These are phyloP conservation scores for Sporothrix brasiliensis DNA, from an alignment of 2,329 filamentous ascomycete species.

Conservation along the genomic window DNA sequence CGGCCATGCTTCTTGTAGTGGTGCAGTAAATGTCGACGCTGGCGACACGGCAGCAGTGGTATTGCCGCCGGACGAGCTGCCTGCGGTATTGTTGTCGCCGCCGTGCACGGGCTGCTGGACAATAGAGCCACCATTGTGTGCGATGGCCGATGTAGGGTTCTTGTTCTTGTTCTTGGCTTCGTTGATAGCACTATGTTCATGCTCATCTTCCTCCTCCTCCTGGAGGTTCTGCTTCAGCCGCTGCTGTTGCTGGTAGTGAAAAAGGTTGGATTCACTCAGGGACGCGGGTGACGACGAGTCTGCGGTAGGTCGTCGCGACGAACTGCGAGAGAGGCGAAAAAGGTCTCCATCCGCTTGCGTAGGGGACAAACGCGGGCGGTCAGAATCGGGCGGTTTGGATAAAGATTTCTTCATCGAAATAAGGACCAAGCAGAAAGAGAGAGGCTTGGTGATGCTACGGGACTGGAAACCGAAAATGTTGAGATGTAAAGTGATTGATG, in stretches of 20 bases:
- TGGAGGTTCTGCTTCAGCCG: conserved; percentile 23
- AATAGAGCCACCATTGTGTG: conserved; percentile 26
- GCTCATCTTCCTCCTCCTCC: conserved; percentile 15
- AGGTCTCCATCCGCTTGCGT: conserved; percentile 59
- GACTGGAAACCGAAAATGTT: background rate
- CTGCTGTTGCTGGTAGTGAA: conserved; percentile 20
- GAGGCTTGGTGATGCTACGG: background rate
- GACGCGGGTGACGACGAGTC: conserved; percentile 40
- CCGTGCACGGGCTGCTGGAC: background rate
- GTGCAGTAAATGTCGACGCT: conserved; percentile 47
- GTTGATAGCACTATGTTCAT: background rate
- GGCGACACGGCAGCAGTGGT: conserved; percentile 29
- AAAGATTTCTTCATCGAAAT: conserved; percentile 66
- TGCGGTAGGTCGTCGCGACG: conserved; percentile 47
- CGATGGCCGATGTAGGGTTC: background rate
- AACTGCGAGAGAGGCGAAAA: conserved; percentile 37
- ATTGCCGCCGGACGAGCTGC: conserved; percentile 20
- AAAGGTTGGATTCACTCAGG: conserved; percentile 33
- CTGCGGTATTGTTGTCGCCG: conserved; percentile 13
- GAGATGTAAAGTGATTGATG: conserved; percentile 5
- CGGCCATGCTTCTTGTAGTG: conserved; percentile 57
- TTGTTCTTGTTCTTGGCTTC: conserved; percentile 1
- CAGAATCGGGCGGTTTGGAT: conserved; percentile 57
- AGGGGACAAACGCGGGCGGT: conserved; percentile 60
- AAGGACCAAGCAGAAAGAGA: conserved; percentile 14